Evolutionary conservation across 1,139 yeast genomes (phyloP).

Genomic region (Lodderomyces elongisporus): DNA sequence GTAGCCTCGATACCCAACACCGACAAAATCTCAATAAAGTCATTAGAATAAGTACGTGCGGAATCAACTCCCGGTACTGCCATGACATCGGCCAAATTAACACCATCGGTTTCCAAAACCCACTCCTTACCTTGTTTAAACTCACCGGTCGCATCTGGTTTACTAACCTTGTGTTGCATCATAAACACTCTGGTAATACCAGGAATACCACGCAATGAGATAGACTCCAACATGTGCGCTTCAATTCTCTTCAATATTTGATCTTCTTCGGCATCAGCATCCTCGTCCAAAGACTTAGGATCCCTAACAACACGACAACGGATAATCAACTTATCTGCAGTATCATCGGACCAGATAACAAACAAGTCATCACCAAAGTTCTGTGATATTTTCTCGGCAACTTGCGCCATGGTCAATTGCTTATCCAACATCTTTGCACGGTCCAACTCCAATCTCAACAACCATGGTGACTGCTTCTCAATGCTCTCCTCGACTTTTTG

Average conservation of each 20-base stretch:
- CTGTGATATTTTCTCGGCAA: slow-evolving; percentile 91
- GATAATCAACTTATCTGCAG: slow-evolving; percentile 91
- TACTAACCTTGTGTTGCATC: slow-evolving; percentile 87
- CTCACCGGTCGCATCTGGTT: slow-evolving; percentile 81
- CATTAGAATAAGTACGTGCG: slow-evolving; percentile 84
- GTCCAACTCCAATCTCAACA: slow-evolving; percentile 90
- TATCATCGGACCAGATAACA: slow-evolving; percentile 99
- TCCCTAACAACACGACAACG: slow-evolving; percentile 99
- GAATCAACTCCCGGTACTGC: slow-evolving; percentile 93
- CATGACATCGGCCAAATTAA: slow-evolving; percentile 92
- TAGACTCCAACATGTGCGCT: slow-evolving; percentile 92
- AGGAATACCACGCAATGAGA: slow-evolving; percentile 92
- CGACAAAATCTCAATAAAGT: slow-evolving; percentile 90
- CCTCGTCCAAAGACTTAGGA: slow-evolving; percentile 89
- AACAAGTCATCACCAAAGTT: slow-evolving; percentile 93
- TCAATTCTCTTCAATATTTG: slow-evolving; percentile 93
- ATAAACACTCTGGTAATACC: slow-evolving; percentile 88
- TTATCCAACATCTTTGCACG: slow-evolving; percentile 99
- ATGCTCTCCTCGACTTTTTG: slow-evolving; percentile 92
- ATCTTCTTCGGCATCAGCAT: slow-evolving; percentile 94
- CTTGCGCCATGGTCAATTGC: slow-evolving; percentile 97
- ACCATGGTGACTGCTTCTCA: slow-evolving; percentile 96
- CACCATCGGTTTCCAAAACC: slow-evolving; percentile 99
- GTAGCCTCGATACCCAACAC: slow-evolving; percentile 99
- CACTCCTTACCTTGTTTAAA: slow-evolving; percentile 87